Evolutionary conservation across 305 asterid species (phyloP), one percentile per base, ranked within the genome.

Genomic region (Euphrasia arctica): DNA sequence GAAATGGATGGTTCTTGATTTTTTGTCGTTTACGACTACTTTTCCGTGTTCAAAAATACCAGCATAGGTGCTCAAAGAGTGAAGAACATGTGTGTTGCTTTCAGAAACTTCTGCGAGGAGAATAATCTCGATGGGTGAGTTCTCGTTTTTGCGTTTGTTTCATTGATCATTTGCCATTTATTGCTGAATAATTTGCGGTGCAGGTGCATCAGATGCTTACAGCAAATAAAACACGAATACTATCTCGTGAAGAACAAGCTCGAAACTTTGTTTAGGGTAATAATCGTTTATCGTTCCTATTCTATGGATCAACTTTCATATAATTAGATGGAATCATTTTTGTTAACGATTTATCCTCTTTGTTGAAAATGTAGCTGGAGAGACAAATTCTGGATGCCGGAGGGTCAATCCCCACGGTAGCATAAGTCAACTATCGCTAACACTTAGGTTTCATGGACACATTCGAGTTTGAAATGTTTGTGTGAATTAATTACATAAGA

Each of bases 321-420:
- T 25, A 25, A 25, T 18, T 14, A 50, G 25, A n/a, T n/a, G 28
- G 28, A 51, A 7, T 0, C 15, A 47, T 47, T 47, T 47, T 47
- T 47, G 56, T 50, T 15, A 50, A 14, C 9, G 27, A 25, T 18
- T 25, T 22, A 27, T 8, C 8, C 2, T 13, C 15, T 55, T 7
- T 45, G 49, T 13, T 28, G 51, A 29, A 68, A 68, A 56, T 83
- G 86, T 70, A 91, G 98, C 79, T 91, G 66, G 96, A 88, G 78
- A 83, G 79, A 59, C 87, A 86, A 73, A 91, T 91, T 75, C n/a
- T 85, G 82, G 87, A 84, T 64, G 94, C 90, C n/a, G 96, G 96
- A 5, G 98, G 95, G 67, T 65, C 75, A 3, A 54, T 87, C 59
- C 95, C 97, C 8, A 9, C 52, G 61, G 58, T 86, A 64, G 79